Evolutionary conservation across 2,329 filamentous ascomycete genomes (phyloP).

Genomic region (Trichoderma breve): DNA sequence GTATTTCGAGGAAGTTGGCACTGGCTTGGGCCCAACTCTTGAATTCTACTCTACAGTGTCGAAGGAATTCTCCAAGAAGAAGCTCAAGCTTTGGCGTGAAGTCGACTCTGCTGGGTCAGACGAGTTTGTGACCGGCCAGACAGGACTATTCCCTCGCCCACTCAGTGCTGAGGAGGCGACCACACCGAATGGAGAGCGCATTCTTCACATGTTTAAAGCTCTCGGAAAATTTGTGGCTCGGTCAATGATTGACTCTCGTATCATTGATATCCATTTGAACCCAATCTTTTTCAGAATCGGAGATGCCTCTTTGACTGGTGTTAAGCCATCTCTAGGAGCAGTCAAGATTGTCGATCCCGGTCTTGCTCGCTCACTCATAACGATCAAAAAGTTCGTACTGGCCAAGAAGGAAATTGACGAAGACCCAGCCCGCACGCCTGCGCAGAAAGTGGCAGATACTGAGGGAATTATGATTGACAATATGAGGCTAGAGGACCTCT

Average conservation of each 20-base stretch:
- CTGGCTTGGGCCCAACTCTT: slow-evolving; percentile 88
- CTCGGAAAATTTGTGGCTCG: slow-evolving; percentile 96
- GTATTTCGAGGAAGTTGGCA: slow-evolving; percentile 98
- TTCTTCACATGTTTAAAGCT: slow-evolving; percentile 85
- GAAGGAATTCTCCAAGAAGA: slow-evolving; percentile 95
- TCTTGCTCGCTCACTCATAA: slow-evolving; percentile 78
- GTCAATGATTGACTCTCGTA: slow-evolving; percentile 96
- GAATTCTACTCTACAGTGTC: slow-evolving; percentile 99
- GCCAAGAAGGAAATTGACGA: slow-evolving; percentile 82
- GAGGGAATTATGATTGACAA: slow-evolving; percentile 72
- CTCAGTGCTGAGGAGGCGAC: slow-evolving; percentile 75
- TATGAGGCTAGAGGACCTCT: slow-evolving; percentile 78
- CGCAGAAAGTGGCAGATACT: slow-evolving; percentile 69
- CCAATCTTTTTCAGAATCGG: slow-evolving; percentile 96
- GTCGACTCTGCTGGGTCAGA: slow-evolving; percentile 70
- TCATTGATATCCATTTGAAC: slow-evolving; percentile 97
- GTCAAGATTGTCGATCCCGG: slow-evolving; percentile 86
- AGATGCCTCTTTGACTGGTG: slow-evolving; percentile 58
- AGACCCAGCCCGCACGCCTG: slow-evolving; percentile 60
- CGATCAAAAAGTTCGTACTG: slow-evolving; percentile 81
- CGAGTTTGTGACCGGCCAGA: slow-evolving; percentile 81
- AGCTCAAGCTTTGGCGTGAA: slow-evolving; percentile 94
- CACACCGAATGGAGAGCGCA: slow-evolving; percentile 78
- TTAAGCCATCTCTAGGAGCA: slow-evolving; percentile 82
- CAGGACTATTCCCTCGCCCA: slow-evolving; percentile 87